phyloP scores from a whole-genome alignment of 441 rosid genomes.

The Adansonia gregorii region DNA sequence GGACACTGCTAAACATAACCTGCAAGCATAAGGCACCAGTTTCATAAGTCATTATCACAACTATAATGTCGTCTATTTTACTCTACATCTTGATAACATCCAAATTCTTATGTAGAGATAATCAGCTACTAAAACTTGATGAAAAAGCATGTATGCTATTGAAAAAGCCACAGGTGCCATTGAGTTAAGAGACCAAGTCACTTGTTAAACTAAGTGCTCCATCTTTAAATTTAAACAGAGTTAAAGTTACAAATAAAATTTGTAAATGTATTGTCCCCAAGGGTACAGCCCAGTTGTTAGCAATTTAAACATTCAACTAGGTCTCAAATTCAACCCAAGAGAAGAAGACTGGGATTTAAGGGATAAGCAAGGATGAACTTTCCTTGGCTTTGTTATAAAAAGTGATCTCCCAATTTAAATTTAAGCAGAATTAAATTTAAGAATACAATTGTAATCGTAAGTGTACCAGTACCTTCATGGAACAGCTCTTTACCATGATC shows the following conservation, averaged over 20 bases:
- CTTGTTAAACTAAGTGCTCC: conserved; percentile 12
- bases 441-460: conserved; percentile 5
- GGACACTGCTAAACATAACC: conserved; percentile 93
- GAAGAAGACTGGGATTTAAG: neutral
- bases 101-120: conserved; percentile 11
- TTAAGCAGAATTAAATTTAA: conserved; percentile 6
- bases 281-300: neutral
- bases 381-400: conserved; percentile 18
- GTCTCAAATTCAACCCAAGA: neutral
- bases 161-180: neutral
- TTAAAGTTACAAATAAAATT: neutral
- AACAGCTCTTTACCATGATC: conserved; percentile 13
- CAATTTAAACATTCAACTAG: neutral
- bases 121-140: neutral
- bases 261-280: neutral
- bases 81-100: conserved; percentile 9
- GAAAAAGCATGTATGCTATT: neutral
- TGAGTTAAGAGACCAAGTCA: neutral
- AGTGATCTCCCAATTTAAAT: conserved; percentile 15
- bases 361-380: neutral
- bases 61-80: conserved; percentile 8
- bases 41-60: conserved; percentile 27
- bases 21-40: conserved; percentile 45
- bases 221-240: neutral
- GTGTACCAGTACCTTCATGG: neutral